phyloP scores from a whole-genome alignment of 148 eudicot genomes.

The Gaultheria prostrata region DNA sequence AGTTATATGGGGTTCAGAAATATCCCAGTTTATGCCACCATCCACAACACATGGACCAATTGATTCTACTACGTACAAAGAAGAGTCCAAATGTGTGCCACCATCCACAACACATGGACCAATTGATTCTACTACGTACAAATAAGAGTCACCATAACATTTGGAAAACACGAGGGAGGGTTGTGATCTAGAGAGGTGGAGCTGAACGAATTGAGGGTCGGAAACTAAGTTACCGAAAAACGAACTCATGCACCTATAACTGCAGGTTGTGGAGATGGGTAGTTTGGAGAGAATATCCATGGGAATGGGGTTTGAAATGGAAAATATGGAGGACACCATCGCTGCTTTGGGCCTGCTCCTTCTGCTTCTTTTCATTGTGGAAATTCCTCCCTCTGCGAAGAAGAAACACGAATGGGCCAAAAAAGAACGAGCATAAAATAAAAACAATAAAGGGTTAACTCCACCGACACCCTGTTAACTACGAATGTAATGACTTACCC shows the following conservation, averaged over 20 bases:
- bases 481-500: too few relatives aligned
- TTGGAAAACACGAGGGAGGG: neutral
- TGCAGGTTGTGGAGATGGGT: neutral
- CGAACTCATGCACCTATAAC: neutral
- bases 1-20: neutral
- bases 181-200: neutral
- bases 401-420: too few relatives aligned
- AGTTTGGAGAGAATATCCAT: neutral
- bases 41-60: too few relatives aligned
- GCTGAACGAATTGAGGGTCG: neutral
- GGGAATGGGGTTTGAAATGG: too few relatives aligned
- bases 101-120: neutral
- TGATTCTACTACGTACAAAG: too few relatives aligned
- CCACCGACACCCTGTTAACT: too few relatives aligned
- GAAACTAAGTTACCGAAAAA: neutral
- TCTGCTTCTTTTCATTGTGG: neutral
- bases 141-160: fast-evolving
- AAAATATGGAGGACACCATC: neutral
- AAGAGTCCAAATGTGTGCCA: too few relatives aligned
- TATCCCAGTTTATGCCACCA: neutral
- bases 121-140: neutral
- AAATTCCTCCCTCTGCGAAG: neutral
- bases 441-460: too few relatives aligned
- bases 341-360: too few relatives aligned
- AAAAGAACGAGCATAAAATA: too few relatives aligned